Conservation (phyloP, 805 yeast species). For the Candida orba region DNA sequence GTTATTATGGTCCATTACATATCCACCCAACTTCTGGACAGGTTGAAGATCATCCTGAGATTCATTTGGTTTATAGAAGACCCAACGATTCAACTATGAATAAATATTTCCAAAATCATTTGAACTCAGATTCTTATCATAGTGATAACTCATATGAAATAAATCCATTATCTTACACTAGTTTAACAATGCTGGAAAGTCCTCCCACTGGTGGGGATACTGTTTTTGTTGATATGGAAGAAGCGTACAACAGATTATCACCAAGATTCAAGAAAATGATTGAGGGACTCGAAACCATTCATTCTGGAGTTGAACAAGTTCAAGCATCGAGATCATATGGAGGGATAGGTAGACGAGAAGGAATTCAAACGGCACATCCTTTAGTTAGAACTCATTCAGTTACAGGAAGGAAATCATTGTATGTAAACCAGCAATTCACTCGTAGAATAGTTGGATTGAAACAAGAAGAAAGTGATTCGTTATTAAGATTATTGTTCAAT, state of each 20-base stretch:
- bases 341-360: conserved; percentile 39
- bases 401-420: conserved; percentile 55
- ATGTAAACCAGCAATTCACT: conserved; percentile 45
- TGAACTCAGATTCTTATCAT: conserved; percentile 33
- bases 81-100: conserved; percentile 9
- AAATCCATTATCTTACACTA: conserved; percentile 51
- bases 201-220: conserved; percentile 51
- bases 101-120: conserved; percentile 4
- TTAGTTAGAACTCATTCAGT: conserved; percentile 58
- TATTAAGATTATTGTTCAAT: conserved; percentile 38
- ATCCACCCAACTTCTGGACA: conserved; percentile 69
- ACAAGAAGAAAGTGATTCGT: conserved; percentile 41
- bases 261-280: conserved; percentile 40
- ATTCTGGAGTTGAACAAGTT: conserved; percentile 35
- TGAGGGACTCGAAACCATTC: conserved; percentile 37
- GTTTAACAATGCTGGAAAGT: conserved; percentile 43
- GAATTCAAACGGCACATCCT: conserved; percentile 35
- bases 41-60: conserved; percentile 48
- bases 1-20: conserved; percentile 61
- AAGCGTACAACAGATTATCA: conserved; percentile 45
- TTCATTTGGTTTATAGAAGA: conserved; percentile 43
- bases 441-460: conserved; percentile 45
- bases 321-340: conserved; percentile 41
- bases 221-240: conserved; percentile 45
- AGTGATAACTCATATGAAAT: conserved; percentile 49